phyloP scores from a whole-genome alignment of 2,329 filamentous ascomycete genomes.

The Rhytidhysteron rufulum region DNA sequence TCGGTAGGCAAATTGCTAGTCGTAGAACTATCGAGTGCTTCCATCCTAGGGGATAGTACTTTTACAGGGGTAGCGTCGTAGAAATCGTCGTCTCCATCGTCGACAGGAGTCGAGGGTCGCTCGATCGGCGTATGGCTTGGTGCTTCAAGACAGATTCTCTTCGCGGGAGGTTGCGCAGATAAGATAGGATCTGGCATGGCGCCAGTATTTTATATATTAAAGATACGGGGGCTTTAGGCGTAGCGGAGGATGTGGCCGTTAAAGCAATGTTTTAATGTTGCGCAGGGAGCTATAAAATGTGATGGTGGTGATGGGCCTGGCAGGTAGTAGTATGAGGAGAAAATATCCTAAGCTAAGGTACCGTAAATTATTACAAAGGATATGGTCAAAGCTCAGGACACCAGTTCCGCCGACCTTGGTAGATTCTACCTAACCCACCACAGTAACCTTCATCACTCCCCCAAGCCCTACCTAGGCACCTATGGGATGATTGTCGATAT shows the following conservation, averaged over 20 bases:
- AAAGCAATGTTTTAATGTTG: neutral
- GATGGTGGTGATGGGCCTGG: neutral
- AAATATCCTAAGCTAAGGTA: too few species aligned
- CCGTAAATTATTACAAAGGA: too few species aligned
- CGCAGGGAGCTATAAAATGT: neutral
- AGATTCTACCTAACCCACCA: too few species aligned
- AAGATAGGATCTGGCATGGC: conserved; percentile 3
- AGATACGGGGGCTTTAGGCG: too few species aligned
- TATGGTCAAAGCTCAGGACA: too few species aligned
- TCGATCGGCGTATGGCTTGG: conserved; percentile 33
- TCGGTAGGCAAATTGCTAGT: conserved; percentile 20
- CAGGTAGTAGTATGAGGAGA: neutral
- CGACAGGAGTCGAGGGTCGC: conserved; percentile 35
- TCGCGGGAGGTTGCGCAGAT: conserved; percentile 32
- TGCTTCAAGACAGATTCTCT: conserved; percentile 39
- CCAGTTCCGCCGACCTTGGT: too few species aligned
- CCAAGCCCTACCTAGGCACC: too few species aligned
- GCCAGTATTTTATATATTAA: conserved; percentile 29
- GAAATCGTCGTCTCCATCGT: conserved; percentile 38
- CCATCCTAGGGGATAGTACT: conserved; percentile 16
- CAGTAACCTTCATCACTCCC: too few species aligned
- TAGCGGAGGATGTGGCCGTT: neutral
- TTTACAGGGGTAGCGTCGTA: conserved; percentile 31
- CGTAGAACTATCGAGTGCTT: conserved; percentile 9
- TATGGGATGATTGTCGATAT: too few species aligned